Evolutionary conservation across 2,329 filamentous ascomycete species (phyloP).

Genomic region (Curvularia verruculosa): DNA sequence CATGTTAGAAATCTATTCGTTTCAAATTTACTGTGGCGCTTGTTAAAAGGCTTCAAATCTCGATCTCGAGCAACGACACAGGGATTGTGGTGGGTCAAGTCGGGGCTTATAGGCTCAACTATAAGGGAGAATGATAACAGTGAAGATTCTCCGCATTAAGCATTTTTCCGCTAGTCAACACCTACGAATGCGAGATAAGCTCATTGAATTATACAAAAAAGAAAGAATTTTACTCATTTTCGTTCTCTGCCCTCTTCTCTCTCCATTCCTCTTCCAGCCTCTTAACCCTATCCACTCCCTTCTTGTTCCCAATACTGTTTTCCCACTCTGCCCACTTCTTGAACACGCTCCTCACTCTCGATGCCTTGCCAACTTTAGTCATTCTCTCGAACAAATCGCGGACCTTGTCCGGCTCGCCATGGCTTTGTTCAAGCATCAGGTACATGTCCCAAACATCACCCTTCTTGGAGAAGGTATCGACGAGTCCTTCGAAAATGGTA

Average conservation of each 20-base stretch:
- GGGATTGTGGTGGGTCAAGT: background rate
- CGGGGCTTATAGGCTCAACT: background rate
- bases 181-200: conserved; percentile 1
- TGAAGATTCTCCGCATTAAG: background rate
- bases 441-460: conserved; percentile 93
- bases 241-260: conserved; percentile 47
- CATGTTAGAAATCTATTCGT: too few species aligned
- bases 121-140: background rate
- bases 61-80: background rate
- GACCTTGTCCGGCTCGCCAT: conserved; percentile 62
- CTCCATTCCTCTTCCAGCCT: conserved; percentile 75
- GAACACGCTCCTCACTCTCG: conserved; percentile 86
- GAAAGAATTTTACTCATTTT: conserved; percentile 7
- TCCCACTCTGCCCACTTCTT: conserved; percentile 92
- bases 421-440: conserved; percentile 78
- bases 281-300: conserved; percentile 72
- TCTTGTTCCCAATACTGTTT: conserved; percentile 69
- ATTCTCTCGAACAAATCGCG: conserved; percentile 84
- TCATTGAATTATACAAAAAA: background rate
- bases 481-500: conserved; percentile 89
- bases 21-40: background rate
- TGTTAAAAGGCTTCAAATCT: background rate
- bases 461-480: conserved; percentile 85
- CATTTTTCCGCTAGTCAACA: background rate
- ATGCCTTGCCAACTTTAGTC: conserved; percentile 71